These are phyloP conservation scores for Corynascus novoguineensis DNA, from an alignment of 495 filamentous ascomycete genomes.

Conservation along the genomic window DNA sequence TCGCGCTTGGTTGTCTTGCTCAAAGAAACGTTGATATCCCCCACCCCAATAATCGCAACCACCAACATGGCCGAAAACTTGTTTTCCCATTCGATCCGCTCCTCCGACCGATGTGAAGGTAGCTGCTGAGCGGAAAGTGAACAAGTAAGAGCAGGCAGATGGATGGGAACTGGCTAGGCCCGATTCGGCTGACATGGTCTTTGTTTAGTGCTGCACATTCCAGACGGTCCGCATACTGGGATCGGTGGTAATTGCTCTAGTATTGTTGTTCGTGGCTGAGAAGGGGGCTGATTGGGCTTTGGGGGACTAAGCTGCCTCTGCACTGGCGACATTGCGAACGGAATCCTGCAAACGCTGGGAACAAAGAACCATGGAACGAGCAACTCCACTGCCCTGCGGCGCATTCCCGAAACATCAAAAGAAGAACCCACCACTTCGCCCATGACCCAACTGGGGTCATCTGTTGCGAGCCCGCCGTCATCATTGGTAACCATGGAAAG, in stretches of 20 bases:
- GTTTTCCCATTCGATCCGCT: not conserved
- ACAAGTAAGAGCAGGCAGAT: conserved; percentile 15
- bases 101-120: not conserved
- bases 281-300: conserved; percentile 14
- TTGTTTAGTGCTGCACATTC: conserved; percentile 28
- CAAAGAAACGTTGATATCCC: conserved; percentile 1
- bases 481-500: conserved; percentile 18
- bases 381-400: conserved; percentile 25
- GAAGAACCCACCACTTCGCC: not conserved
- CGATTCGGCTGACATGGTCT: conserved; percentile 41
- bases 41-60: not conserved
- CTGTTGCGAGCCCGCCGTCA: conserved; percentile 16
- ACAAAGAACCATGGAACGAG: conserved; percentile 19
- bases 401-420: conserved; percentile 41
- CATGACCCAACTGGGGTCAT: not conserved
- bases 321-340: conserved; percentile 27
- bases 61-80: not conserved
- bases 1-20: not conserved
- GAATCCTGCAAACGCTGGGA: conserved; percentile 37
- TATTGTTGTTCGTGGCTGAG: conserved; percentile 25
- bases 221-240: conserved; percentile 17
- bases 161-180: conserved; percentile 22
- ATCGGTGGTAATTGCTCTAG: conserved; percentile 25
- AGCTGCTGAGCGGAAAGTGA: not conserved
- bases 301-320: conserved; percentile 1